Percentiles rank a stretch among this genome's conserved stretches.
Evolutionary conservation across 2,329 filamentous ascomycete species (phyloP).

Genomic region (Teratosphaeria destructans): DNA sequence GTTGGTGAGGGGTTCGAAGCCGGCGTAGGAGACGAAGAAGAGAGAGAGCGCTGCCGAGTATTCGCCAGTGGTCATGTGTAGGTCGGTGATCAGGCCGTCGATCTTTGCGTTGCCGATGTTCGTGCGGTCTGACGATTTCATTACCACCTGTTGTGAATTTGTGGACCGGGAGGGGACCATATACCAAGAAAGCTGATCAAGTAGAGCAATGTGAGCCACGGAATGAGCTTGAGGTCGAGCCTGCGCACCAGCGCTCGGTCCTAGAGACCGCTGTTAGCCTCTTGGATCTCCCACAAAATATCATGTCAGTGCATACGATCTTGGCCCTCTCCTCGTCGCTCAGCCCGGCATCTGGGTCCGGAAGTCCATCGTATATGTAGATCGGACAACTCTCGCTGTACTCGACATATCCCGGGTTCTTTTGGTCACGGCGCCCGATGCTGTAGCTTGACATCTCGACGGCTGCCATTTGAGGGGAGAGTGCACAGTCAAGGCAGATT

Average conservation of each 20-base stretch:
- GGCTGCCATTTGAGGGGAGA: background rate
- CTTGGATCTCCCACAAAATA: background rate
- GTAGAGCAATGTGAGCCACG: conserved; percentile 61
- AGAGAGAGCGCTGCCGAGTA: conserved; percentile 30
- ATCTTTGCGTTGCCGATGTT: conserved; percentile 18
- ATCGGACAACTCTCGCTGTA: background rate
- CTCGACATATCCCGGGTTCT: background rate
- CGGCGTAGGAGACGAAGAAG: conserved; percentile 45
- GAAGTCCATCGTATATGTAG: background rate
- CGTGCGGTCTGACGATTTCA: conserved; percentile 18
- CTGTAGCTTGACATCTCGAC: background rate
- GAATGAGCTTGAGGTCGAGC: conserved; percentile 51
- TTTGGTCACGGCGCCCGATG: background rate
- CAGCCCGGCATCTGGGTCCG: conserved; percentile 9
- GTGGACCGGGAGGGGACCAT: too few relatives aligned
- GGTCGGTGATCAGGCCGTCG: conserved; percentile 32
- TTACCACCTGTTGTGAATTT: background rate
- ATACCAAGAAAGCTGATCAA: conserved; percentile 51
- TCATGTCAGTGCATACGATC: conserved; percentile 3
- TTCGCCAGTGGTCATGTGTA: conserved; percentile 31
- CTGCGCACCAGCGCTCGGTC: conserved; percentile 53
- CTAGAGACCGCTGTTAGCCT: conserved; percentile 29
- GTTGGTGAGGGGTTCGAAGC: conserved; percentile 37
- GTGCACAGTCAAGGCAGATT: background rate
- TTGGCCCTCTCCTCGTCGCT: conserved; percentile 9